Conservation (phyloP, 306 rosid species). For the Hippophae tibetana region DNA sequence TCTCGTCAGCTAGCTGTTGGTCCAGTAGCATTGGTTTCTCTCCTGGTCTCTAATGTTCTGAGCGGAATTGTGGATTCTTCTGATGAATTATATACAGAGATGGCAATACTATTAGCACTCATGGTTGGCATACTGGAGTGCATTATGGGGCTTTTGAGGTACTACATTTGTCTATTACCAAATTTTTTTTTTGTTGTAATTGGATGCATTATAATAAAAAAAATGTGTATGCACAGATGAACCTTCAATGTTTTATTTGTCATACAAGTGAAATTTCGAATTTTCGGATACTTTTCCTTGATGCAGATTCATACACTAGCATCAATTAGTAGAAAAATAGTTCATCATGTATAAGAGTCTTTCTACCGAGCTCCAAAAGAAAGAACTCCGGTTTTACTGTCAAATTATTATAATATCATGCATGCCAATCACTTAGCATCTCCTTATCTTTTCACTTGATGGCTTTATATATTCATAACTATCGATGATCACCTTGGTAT, state of each 20-base stretch:
- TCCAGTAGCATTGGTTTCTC: conserved; percentile 98
- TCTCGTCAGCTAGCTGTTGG: conserved; percentile 99
- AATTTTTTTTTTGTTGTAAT: too few species aligned
- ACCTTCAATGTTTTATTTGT: too few species aligned
- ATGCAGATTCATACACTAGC: too few species aligned
- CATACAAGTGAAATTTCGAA: too few species aligned
- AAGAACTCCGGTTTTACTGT: too few species aligned
- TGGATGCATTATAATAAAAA: too few species aligned
- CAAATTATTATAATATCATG: conserved; percentile 2
- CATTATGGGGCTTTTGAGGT: conserved; percentile 92
- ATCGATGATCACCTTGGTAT: conserved; percentile 1
- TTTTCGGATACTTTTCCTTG: too few species aligned
- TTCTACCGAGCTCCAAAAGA: too few species aligned
- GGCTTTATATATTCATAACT: background rate
- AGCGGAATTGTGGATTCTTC: conserved; percentile 68
- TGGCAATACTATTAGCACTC: conserved; percentile 82
- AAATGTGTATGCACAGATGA: too few species aligned
- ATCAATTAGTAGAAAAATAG: too few species aligned
- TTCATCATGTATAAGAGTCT: too few species aligned
- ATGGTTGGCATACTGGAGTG: conserved; percentile 97
- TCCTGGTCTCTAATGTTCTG: conserved; percentile 75
- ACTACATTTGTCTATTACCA: conserved; percentile 8
- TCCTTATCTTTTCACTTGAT: conserved; percentile 11
- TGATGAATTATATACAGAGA: conserved; percentile 64
- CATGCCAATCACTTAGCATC: conserved; percentile 12